Base-by-base conservation (phyloP, 805 yeast species). In the Komagataella phaffii region DNA sequence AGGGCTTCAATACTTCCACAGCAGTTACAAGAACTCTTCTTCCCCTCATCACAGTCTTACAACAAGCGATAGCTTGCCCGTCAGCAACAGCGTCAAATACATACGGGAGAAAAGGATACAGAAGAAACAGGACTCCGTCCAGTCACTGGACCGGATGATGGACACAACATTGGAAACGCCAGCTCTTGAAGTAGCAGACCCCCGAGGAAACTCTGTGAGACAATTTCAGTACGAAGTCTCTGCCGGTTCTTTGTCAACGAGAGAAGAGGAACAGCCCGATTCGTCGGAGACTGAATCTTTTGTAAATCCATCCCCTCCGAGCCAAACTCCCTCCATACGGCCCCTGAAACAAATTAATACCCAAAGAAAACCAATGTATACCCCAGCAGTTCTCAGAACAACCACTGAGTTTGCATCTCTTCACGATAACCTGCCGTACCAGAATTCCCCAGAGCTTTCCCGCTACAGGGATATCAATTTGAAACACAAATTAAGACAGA, bases 281-380 rank as follows among this genome's bases (percentile, higher is more conserved):
- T 30, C 40, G n/a, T 30, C 40, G 40, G 40, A 30, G 14, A 14
- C 14, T 14, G 40, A 30, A 30, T 30, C 40, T 8, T 30, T 14
- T 30, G 14, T 30, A 4, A 30, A 30, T 30, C 40, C 40, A 3
- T 30, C 40, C 6, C 40, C 64, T 46, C 61, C 67, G 0, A 64
- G 65, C 52, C 58, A 62, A 55, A 65, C 61, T 54, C 58, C 65
- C 0, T 54, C 64, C 36, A 59, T 60, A 50, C 59, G 64, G 48
- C 70, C 70, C 53, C 63, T 83, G 19, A 84, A 81, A 62, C 95
- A 88, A 60, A 80, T 89, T 55, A 80, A 81, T 53, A 84, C 83
- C 48, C 90, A 88, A 56, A 79, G 88, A 63, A 84, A 87, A 60
- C 96, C 97, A 7, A 70, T 90, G 70, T 90, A 88, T 60, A 74